Percentiles rank a stretch among this genome's conserved stretches.
phyloP scores from a whole-genome alignment of 2,329 filamentous ascomycete species.

The Aplosporella prunicola region DNA sequence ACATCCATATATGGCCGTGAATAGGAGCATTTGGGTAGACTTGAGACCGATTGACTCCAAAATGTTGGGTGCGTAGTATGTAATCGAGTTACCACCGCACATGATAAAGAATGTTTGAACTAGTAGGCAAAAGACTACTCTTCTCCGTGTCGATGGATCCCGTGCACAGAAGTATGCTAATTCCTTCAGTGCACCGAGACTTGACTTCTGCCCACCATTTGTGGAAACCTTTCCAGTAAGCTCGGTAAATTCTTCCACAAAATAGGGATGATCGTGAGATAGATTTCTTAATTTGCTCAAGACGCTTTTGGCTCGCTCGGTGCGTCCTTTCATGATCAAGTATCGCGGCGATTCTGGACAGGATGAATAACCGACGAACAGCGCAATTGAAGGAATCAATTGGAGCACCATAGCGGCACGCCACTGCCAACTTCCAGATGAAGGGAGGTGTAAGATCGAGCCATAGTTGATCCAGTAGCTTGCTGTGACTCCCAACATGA shows the following conservation, averaged over 20 bases:
- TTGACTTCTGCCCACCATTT: too few species aligned
- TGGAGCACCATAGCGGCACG: background rate
- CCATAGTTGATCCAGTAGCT: constrained; percentile 2
- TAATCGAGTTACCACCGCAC: constrained; percentile 1
- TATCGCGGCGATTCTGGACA: constrained; percentile 3
- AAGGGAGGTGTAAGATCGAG: background rate
- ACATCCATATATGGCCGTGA: background rate
- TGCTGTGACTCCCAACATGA: background rate
- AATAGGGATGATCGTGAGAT: background rate
- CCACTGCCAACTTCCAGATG: constrained; percentile 1
- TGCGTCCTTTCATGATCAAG: background rate
- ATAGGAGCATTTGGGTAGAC: background rate
- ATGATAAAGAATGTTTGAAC: constrained; percentile 1
- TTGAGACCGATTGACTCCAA: background rate
- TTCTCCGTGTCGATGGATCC: background rate
- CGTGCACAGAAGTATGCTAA: background rate
- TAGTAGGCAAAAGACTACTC: background rate
- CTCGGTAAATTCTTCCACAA: constrained; percentile 1
- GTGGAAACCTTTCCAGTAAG: background rate
- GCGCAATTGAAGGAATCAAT: background rate
- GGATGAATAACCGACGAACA: background rate
- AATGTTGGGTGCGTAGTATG: constrained; percentile 1
- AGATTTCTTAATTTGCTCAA: background rate
- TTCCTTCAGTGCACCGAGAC: too few species aligned
- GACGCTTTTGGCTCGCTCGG: background rate